Evolutionary conservation across 1,139 yeast genomes (phyloP), one percentile per base, ranked within the genome.

Genomic region (Diutina sp.): DNA sequence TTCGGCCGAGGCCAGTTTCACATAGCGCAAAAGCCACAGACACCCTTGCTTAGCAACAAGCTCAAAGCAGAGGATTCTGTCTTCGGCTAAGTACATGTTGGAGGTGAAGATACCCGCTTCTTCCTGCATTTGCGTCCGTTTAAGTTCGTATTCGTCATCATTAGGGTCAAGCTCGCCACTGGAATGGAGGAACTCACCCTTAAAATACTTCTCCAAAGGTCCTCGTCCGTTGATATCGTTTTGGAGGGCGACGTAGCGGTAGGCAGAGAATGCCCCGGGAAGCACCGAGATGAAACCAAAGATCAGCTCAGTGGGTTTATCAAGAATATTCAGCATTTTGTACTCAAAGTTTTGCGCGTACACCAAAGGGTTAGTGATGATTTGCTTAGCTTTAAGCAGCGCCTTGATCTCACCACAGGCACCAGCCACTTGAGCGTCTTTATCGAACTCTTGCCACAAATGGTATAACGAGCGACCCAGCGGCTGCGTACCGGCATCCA

Each of bases 211-310:
- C 61, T 85, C 90, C 56, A 87, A 72, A 1, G 95, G 95, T 0
- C 90, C 91, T 57, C 74, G 70, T 1, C 87, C 87, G 58, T 80
- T 76, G 21, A 79, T 79, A 61, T 74, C 78, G 63, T 87, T 86
- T 60, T 80, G 78, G 53, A 87, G 69, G 0, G 95, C 95, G 54
- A 75, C 79, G 63, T 83, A 87, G 58, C 95, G 70, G 68, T 87
- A 87, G 0, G 95, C 95, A n/a, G 90, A 83, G 63, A 87, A 87
- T 0, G 95, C 95, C 60, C 95, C 95, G 0, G 95, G 95, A 57
- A 87, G 77, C 60, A 87, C 95, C 0, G 89, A 77, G 64, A 87
- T 87, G 65, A 86, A 87, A 1, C 95, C 95, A 69, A 87, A 87
- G 0, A 83, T 89, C 41, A 88, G 82, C 67, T 87, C 95, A 78